Evolutionary conservation across 1,284 basidiomycete species (phyloP), one percentile per base, ranked within the genome.

Genomic region (Ganoderma lucidum): DNA sequence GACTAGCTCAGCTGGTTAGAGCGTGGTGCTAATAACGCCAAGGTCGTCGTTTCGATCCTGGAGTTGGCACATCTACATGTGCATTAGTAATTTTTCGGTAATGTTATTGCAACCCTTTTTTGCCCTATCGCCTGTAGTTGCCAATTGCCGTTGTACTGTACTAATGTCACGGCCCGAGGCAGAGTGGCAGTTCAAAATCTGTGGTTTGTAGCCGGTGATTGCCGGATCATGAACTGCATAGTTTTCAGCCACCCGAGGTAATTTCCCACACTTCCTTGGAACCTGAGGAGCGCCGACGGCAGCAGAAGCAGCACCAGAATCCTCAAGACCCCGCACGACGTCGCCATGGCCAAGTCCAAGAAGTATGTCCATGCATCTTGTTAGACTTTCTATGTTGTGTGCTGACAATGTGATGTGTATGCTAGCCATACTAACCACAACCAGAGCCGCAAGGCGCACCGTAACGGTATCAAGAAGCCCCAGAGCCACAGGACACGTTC

Each of bases 371-470:
- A 23, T 56, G 19, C 64, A 19, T 42, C 35, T 14, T 42, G 45
- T 23, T 30, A 32, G 32, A 32, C 23, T 19, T 15, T 10, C 23
- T n/a, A 4, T 8, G 45, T 19, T 53, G 42, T 44, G 4, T 28
- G n/a, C 45, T 48, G n/a, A 64, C n/a, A 23, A 53, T 28, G 2
- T 3, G 10, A 14, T 53, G 35, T 12, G 23, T 58, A 23, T 28
- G 14, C 64, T 71, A 94, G 93, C 79, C 92, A 94, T 81, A 93
- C 92, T 79, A 94, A 94, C 84, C 96, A 97, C 89, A 97, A 97
- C 89, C 96, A 97, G 87, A 93, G 78, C 87, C 88, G 88, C 83
- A 96, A 96, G 89, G 96, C 97, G 78, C 97, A 99, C 89, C 91
- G 94, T 75, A 99, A 99, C 87, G 97, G 96, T 81, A 97, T 97